Conservation (phyloP, 345 rosid genomes). For the Lepidium aucheri region DNA sequence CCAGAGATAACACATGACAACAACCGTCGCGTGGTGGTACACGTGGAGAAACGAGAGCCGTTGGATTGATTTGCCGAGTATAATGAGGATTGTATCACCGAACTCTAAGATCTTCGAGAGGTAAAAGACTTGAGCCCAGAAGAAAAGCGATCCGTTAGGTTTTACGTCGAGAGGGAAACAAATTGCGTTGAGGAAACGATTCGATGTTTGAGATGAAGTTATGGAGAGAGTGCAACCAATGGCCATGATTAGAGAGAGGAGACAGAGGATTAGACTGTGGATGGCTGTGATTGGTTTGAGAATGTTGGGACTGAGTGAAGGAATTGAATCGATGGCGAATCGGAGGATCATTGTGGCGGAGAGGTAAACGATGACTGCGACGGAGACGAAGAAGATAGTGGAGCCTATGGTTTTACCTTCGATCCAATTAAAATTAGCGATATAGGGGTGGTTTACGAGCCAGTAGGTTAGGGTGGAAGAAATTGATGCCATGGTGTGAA, state of each 20-base stretch:
- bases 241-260: constrained; percentile 66
- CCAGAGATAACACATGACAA: constrained; percentile 71
- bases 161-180: constrained; percentile 43
- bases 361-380: constrained; percentile 43
- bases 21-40: constrained; percentile 68
- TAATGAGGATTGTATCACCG: constrained; percentile 49
- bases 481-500: constrained; percentile 6
- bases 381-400: constrained; percentile 39
- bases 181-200: constrained; percentile 15
- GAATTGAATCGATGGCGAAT: constrained; percentile 16
- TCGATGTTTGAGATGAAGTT: constrained; percentile 6
- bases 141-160: constrained; percentile 50
- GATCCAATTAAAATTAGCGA: constrained; percentile 51
- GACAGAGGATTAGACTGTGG: constrained; percentile 58
- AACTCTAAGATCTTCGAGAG: constrained; percentile 66
- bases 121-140: constrained; percentile 67
- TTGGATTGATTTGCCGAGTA: constrained; percentile 38
- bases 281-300: constrained; percentile 66
- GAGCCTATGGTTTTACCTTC: constrained; percentile 52
- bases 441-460: constrained; percentile 51
- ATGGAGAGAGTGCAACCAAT: constrained; percentile 58
- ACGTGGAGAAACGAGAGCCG: constrained; percentile 82
- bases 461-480: constrained; percentile 32
- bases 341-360: constrained; percentile 44
- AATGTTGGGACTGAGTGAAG: constrained; percentile 24